Base-by-base conservation (phyloP, 2,329 filamentous ascomycete species). In the Alternaria sp. region DNA sequence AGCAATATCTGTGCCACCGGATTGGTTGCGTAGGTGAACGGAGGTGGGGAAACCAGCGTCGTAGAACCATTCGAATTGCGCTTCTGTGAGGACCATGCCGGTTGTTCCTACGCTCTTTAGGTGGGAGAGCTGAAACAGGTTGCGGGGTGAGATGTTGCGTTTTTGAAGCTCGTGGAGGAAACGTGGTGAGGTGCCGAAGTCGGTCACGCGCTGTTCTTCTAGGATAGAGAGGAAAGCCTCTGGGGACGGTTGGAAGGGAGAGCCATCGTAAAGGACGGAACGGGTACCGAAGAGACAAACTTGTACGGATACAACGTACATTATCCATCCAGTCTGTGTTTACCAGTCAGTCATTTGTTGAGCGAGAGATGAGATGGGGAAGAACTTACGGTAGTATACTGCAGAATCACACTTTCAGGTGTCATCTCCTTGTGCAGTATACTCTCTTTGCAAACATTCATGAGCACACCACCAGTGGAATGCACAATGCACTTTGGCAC, bases 401-500 rank as follows among this genome's bases (percentile, higher is more conserved):
- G 87, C 34, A 89, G 65, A 8, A 79, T 73, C 0, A 83, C 81
- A 16, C 75, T 82, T 1, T 80, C 74, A 0, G 82, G 73, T 0
- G 75, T 75, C 42, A 83, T 67, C 49, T 85, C 80, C 7, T 81
- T 75, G 65, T 89, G 86, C 22, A 89, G 71, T 22, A 73, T 77
- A 1, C 80, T 81, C 74, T 96, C 92, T 72, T 94, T 89, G 41
- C 76, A 77, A 2, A 75, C 72, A 49, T 78, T 91, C 64, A 92
- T 63, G 30, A 91, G 76, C 1, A 87, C 79, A 0, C 89, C 89
- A 4, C 91, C 91, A 1, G 87, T 85, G 1, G 88, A 89, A 75
- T 96, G 93, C 3, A 94, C 91, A 64, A 96, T 95, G 60, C 91
- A 93, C 73, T 96, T 96, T 12, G 93, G 93, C 20, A 86, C 87